phyloP scores from a whole-genome alignment of 805 yeast species.

The Wickerhamomyces sydowiorum region DNA sequence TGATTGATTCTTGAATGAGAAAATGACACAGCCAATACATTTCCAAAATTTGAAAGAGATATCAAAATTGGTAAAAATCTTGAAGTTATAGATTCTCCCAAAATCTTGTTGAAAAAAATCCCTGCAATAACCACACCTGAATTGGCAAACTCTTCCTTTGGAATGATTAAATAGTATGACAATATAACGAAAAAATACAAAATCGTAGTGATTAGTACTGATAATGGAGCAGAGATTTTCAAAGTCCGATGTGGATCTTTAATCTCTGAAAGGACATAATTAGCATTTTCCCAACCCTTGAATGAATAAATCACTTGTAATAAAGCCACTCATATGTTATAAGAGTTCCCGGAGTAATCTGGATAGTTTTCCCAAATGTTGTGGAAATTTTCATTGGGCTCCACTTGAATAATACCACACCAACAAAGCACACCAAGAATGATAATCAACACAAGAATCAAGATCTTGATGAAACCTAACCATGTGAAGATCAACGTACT shows the following conservation, averaged over 20 bases:
- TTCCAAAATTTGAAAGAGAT: constrained; percentile 59
- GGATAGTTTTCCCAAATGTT: constrained; percentile 34
- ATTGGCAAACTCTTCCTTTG: constrained; percentile 37
- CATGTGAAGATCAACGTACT: constrained; percentile 48
- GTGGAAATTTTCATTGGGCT: constrained; percentile 27
- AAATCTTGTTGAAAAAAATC: constrained; percentile 48
- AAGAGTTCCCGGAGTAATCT: constrained; percentile 35
- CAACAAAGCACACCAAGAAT: constrained; percentile 39
- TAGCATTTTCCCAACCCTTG: constrained; percentile 69
- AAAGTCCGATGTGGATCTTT: constrained; percentile 50
- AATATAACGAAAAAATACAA: constrained; percentile 52
- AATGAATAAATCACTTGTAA: constrained; percentile 57
- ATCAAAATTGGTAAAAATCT: constrained; percentile 49
- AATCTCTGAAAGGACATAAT: constrained; percentile 55
- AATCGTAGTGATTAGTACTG: constrained; percentile 45
- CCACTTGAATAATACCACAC: constrained; percentile 26
- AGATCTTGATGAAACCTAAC: constrained; percentile 48
- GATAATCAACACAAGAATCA: constrained; percentile 44
- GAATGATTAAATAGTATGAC: constrained; percentile 44
- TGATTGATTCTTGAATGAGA: constrained; percentile 56
- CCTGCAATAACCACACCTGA: constrained; percentile 66
- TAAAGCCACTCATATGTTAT: constrained; percentile 50
- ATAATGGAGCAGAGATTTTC: constrained; percentile 55
- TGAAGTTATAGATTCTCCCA: constrained; percentile 48
- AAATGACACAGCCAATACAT: constrained; percentile 57